Conservation (phyloP, 1,284 basidiomycete genomes). For the Phellinidium pouzarii region DNA sequence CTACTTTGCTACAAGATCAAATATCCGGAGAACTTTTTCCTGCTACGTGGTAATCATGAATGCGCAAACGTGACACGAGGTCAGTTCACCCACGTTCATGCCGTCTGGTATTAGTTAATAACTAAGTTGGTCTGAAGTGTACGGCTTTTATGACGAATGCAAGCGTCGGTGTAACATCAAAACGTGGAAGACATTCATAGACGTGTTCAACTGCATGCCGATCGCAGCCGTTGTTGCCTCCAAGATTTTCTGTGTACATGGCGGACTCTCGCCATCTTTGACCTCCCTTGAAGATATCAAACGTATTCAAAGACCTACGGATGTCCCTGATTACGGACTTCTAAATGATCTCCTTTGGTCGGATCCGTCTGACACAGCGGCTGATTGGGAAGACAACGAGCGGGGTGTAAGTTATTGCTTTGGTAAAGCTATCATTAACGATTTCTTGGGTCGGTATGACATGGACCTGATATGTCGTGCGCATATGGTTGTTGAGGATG, state of each 20-base stretch:
- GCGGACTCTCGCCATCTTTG: conserved; percentile 94
- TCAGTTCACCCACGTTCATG: conserved; percentile 32
- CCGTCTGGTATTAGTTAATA: conserved; percentile 17
- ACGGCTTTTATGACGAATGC: conserved; percentile 99
- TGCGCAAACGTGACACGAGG: conserved; percentile 98
- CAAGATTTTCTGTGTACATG: conserved; percentile 99
- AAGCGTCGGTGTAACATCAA: conserved; percentile 99
- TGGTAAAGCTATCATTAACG: conserved; percentile 95
- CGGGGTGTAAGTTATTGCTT: conserved; percentile 99
- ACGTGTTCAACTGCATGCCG: conserved; percentile 98
- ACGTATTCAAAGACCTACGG: conserved; percentile 95
- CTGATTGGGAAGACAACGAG: conserved; percentile 99
- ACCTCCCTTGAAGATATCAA: conserved; percentile 99
- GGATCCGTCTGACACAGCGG: conserved; percentile 94
- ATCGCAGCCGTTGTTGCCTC: conserved; percentile 98
- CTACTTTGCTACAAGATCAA: conserved; percentile 99
- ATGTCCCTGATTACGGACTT: conserved; percentile 98
- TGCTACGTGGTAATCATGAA: conserved; percentile 97
- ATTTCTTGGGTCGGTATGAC: conserved; percentile 89
- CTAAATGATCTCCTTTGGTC: conserved; percentile 98
- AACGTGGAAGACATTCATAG: conserved; percentile 99
- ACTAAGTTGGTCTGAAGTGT: conserved; percentile 63
- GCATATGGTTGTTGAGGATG: conserved; percentile 99
- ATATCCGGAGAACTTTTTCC: conserved; percentile 99
- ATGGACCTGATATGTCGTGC: conserved; percentile 99